phyloP scores from a whole-genome alignment of 352 stramenopile species.

The Phytophthora quininea region DNA sequence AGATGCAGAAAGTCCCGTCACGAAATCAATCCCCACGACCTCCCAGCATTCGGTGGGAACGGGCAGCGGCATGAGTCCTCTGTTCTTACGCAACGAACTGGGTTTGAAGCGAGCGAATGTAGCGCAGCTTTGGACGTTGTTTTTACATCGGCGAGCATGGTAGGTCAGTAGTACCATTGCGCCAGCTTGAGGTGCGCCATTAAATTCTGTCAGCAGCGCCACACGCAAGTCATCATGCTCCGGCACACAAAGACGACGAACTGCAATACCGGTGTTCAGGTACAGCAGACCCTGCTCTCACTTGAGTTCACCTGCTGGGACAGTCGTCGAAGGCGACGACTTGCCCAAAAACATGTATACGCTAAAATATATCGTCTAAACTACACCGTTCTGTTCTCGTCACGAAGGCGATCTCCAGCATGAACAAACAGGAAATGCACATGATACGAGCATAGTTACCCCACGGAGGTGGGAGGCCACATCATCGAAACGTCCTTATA shows the following conservation, averaged over 20 bases:
- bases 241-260: too few relatives aligned
- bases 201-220: neutral
- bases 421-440: too few relatives aligned
- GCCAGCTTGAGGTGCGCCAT: slow-evolving; percentile 1
- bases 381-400: too few relatives aligned
- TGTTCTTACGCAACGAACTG: neutral
- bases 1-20: slow-evolving; percentile 1
- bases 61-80: slow-evolving; percentile 1
- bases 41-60: slow-evolving; percentile 9
- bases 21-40: slow-evolving; percentile 5
- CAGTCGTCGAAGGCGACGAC: neutral
- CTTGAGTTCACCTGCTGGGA: neutral
- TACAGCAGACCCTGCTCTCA: neutral
- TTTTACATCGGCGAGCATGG: neutral
- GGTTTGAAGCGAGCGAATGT: slow-evolving; percentile 9
- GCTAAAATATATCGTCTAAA: too few relatives aligned
- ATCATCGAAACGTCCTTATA: too few relatives aligned
- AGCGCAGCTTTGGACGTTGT: slow-evolving; percentile 5
- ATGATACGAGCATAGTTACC: too few relatives aligned
- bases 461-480: too few relatives aligned
- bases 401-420: too few relatives aligned
- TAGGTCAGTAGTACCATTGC: slow-evolving; percentile 9
- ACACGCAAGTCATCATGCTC: neutral
- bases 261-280: too few relatives aligned
- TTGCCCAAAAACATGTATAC: too few relatives aligned